phyloP scores from a whole-genome alignment of 495 filamentous ascomycete genomes.

The Xylaria grammica region DNA sequence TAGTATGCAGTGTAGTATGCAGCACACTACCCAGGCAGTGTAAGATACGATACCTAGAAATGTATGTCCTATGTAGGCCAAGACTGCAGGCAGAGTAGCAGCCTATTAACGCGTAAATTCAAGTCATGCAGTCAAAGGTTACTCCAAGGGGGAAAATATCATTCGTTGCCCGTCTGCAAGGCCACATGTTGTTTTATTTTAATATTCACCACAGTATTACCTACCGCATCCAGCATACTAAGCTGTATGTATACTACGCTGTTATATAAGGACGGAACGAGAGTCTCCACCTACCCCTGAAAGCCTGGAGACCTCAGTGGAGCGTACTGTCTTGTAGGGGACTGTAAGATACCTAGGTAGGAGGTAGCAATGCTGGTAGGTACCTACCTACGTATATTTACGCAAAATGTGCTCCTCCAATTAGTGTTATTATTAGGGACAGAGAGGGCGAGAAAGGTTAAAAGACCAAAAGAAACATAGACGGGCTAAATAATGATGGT shows the following conservation, averaged over 20 bases:
- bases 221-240: constrained; percentile 7
- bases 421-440: too few relatives aligned
- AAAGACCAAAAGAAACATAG: too few relatives aligned
- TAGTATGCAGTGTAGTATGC: too few relatives aligned
- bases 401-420: too few relatives aligned
- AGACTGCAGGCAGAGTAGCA: constrained; percentile 1
- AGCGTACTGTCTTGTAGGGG: too few relatives aligned
- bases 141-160: neutral
- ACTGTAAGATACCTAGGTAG: too few relatives aligned
- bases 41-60: too few relatives aligned
- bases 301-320: constrained; percentile 1
- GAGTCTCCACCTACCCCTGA: constrained; percentile 20
- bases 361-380: too few relatives aligned
- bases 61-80: constrained; percentile 3
- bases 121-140: neutral
- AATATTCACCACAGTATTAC: constrained; percentile 6
- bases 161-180: neutral
- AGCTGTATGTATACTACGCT: constrained; percentile 2
- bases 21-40: too few relatives aligned
- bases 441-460: too few relatives aligned
- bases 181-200: constrained; percentile 9
- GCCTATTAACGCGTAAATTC: neutral
- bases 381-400: too few relatives aligned
- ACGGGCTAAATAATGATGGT: too few relatives aligned
- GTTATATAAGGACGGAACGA: constrained; percentile 13